Conservation (phyloP, 352 stramenopile species). For the Pythium phragmiticola region DNA sequence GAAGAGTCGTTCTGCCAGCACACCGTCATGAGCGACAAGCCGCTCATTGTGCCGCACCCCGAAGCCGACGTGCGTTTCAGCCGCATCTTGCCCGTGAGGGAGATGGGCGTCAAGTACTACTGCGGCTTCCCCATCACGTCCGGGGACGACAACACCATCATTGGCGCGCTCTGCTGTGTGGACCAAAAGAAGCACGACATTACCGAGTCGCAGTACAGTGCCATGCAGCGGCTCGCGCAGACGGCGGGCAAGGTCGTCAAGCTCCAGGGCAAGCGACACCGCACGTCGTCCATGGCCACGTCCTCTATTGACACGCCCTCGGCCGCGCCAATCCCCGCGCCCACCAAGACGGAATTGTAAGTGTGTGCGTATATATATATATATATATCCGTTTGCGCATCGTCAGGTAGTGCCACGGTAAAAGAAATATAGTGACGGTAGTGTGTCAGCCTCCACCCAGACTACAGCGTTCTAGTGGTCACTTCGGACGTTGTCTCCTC, state of each 20-base stretch:
- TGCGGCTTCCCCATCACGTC: constrained; percentile 61
- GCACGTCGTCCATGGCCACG: not conserved
- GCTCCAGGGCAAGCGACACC: constrained; percentile 19
- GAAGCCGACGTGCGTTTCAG: constrained; percentile 69
- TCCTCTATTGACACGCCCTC: not conserved
- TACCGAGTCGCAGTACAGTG: constrained; percentile 26
- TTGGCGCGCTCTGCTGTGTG: constrained; percentile 57
- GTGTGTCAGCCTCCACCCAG: too few species aligned
- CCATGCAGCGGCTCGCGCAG: constrained; percentile 29
- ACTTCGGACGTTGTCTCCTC: too few species aligned
- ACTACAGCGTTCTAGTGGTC: too few species aligned
- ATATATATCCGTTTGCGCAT: too few species aligned
- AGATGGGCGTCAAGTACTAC: constrained; percentile 60
- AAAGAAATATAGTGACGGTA: too few species aligned
- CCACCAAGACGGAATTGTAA: not conserved
- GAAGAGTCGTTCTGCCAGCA: constrained; percentile 63
- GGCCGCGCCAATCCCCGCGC: not conserved
- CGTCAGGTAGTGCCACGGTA: too few species aligned
- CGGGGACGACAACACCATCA: constrained; percentile 28
- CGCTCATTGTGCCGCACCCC: constrained; percentile 56
- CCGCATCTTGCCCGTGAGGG: constrained; percentile 27
- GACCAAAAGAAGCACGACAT: constrained; percentile 28
- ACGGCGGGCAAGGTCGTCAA: constrained; percentile 56
- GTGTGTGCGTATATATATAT: too few species aligned
- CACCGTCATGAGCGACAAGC: constrained; percentile 56